Base-by-base conservation (phyloP, 768 basidiomycete species). In the Leccinum rimulosum region DNA sequence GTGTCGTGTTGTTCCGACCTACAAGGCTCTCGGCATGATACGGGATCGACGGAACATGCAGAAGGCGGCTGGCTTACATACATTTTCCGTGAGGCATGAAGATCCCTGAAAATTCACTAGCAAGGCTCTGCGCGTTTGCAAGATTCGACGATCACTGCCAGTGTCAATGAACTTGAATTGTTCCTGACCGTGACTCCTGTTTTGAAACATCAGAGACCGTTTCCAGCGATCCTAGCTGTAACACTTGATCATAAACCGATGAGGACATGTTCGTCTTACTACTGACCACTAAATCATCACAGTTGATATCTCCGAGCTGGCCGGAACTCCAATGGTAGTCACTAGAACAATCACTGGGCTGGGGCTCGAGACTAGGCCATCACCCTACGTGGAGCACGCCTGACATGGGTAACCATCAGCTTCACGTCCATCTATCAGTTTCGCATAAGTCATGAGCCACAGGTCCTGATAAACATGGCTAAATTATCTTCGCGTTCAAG, bases 401-500 rank as follows among this genome's bases (percentile, higher is more conserved):
- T 51, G 50, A 31, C 31, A 15, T 51, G 30, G 17, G 51, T 33
- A 62, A 57, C 60, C 54, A 53, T 57, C 61, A 53, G 9, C 25
- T 10, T 35, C 17, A 31, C 7, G 4, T 30, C 40, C 19, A 35
- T 48, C 49, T 35, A 58, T 35, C 50, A 45, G 43, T 22, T 22
- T 45, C 19, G 43, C 38, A 40, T 40, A 40, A 36, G 36, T 36
- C 49, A 45, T 8, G 38, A 17, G 35, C 43, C 58, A 58, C 56
- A 47, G 55, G 50, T 38, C 33, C 31, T 36, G 36, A 30, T 40
- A 66, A 66, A 66, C 56, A 66, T 30, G 40, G 27, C 15, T 30
- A 43, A 63, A 66, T 33, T 12, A 6, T 22, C 30, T 38, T n/a
- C 15, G n/a, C 50, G 40, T 52, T 60, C 62, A 67, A 68, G 63